phyloP scores from a whole-genome alignment of 257 asterid species.

The Paulownia fortunei region DNA sequence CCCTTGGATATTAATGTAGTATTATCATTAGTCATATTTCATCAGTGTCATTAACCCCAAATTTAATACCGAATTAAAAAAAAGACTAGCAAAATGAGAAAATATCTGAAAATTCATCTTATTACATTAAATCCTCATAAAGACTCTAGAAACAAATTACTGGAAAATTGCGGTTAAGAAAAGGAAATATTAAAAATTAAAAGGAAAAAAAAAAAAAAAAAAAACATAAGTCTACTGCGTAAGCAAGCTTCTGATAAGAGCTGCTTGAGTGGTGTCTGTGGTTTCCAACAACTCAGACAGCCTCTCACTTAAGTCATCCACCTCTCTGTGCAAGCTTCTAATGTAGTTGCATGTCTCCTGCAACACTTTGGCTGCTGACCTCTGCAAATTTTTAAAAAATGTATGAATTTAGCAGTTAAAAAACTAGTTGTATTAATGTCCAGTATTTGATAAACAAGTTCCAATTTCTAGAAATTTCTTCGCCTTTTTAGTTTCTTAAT shows the following conservation, averaged over 20 bases:
- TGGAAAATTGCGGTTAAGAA: conserved; percentile 13
- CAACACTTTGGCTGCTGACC: conserved; percentile 71
- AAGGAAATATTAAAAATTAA: conserved; percentile 20
- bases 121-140: conserved; percentile 31
- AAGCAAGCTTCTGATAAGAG: conserved; percentile 76
- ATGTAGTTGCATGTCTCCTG: conserved; percentile 91
- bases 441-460: neutral
- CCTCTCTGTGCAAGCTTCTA: conserved; percentile 76
- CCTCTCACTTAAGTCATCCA: conserved; percentile 82
- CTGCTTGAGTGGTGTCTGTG: conserved; percentile 79
- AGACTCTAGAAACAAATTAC: conserved; percentile 24
- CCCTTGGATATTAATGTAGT: too few relatives aligned
- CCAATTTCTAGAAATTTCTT: neutral
- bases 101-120: neutral
- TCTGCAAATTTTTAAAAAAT: conserved; percentile 46
- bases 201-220: neutral
- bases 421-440: neutral
- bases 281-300: conserved; percentile 70
- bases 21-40: too few relatives aligned
- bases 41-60: too few relatives aligned
- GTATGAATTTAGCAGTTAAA: neutral
- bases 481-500: neutral
- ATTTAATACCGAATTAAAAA: too few relatives aligned
- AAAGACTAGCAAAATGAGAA: neutral
- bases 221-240: conserved; percentile 42